phyloP scores from a whole-genome alignment of 805 yeast species.

The Ogataea saltuana region DNA sequence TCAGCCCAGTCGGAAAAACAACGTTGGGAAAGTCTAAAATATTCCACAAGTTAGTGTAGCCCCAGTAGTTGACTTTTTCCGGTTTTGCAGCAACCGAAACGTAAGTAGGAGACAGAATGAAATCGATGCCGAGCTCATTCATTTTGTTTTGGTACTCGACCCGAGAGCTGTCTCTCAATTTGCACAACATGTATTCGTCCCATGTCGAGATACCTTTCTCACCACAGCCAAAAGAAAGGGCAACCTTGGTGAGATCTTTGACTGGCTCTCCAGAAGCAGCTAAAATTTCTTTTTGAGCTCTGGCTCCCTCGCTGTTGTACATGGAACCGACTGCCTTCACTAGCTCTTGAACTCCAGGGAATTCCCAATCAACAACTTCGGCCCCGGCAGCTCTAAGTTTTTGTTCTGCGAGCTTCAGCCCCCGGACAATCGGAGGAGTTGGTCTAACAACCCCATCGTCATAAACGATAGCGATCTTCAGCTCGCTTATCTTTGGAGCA shows the following conservation, averaged over 20 bases:
- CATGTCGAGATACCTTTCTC: conserved; percentile 43
- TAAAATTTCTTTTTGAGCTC: conserved; percentile 47
- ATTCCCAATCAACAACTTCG: conserved; percentile 51
- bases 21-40: conserved; percentile 65
- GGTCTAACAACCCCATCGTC: conserved; percentile 53
- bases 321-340: conserved; percentile 51
- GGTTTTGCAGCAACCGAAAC: conserved; percentile 67
- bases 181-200: conserved; percentile 50
- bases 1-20: conserved; percentile 57
- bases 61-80: conserved; percentile 64
- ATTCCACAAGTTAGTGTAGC: conserved; percentile 72
- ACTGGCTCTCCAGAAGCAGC: conserved; percentile 67
- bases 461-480: conserved; percentile 49
- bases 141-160: conserved; percentile 50
- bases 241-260: conserved; percentile 52
- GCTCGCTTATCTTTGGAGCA: conserved; percentile 34
- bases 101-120: conserved; percentile 62
- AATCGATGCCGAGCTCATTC: conserved; percentile 54
- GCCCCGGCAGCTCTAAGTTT: conserved; percentile 57
- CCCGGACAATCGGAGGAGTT: conserved; percentile 46
- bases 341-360: conserved; percentile 55
- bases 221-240: conserved; percentile 57
- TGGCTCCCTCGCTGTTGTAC: conserved; percentile 65
- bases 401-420: conserved; percentile 48
- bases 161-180: conserved; percentile 52